Evolutionary conservation across 2,329 filamentous ascomycete genomes (phyloP).

Genomic region (Paraphoma chrysanthemicola): DNA sequence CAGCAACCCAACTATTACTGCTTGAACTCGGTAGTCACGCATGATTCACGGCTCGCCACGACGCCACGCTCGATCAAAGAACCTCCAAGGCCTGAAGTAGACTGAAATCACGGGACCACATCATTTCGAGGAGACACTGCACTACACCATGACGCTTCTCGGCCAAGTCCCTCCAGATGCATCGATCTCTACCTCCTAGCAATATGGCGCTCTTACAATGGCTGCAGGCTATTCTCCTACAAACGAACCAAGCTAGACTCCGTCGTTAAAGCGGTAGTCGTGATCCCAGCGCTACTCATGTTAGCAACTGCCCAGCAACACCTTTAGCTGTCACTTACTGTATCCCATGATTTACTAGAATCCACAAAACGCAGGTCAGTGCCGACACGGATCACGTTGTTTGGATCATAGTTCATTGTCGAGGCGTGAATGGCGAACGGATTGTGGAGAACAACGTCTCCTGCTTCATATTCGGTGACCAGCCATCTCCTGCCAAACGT

Average conservation of each 20-base stretch:
- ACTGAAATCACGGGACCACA: too few species aligned
- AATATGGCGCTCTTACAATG: background rate
- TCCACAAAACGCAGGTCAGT: slow-evolving; percentile 66
- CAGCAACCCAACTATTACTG: too few species aligned
- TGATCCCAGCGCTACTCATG: slow-evolving; percentile 39
- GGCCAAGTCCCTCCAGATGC: background rate
- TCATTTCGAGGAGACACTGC: too few species aligned
- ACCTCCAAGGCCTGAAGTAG: too few species aligned
- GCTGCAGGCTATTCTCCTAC: background rate
- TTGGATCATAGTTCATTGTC: slow-evolving; percentile 61
- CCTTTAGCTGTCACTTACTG: slow-evolving; percentile 34
- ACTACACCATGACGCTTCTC: too few species aligned
- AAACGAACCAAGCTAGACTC: slow-evolving; percentile 13
- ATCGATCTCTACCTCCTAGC: background rate
- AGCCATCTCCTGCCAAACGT: slow-evolving; percentile 57
- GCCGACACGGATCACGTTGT: slow-evolving; percentile 61
- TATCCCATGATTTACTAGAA: slow-evolving; percentile 59
- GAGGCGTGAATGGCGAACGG: slow-evolving; percentile 60
- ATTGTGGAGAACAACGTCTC: slow-evolving; percentile 55
- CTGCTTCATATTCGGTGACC: slow-evolving; percentile 62
- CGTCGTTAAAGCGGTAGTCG: slow-evolving; percentile 40
- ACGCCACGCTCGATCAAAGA: too few species aligned
- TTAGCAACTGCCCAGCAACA: slow-evolving; percentile 2
- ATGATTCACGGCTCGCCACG: too few species aligned
- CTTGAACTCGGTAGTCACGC: too few species aligned